Evolutionary conservation across 2,329 filamentous ascomycete species (phyloP).

Genomic region (Aureobasidium pullulans): DNA sequence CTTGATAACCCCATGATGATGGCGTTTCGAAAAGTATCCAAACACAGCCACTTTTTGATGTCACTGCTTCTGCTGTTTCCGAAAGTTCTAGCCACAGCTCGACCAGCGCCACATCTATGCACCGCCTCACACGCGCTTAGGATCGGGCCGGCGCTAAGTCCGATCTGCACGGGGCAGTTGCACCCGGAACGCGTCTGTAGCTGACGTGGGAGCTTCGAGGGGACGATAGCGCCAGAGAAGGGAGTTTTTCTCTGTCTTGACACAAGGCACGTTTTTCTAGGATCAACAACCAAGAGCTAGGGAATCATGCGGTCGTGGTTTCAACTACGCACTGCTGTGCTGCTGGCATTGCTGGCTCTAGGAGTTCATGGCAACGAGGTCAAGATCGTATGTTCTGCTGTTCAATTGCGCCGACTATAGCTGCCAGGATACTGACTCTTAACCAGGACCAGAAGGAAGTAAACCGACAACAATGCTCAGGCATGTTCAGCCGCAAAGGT

Average conservation of each 20-base stretch:
- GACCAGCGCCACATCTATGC: not conserved
- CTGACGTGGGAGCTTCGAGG: not conserved
- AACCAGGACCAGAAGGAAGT: slow-evolving; percentile 61
- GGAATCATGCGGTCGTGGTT: slow-evolving; percentile 25
- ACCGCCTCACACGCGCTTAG: not conserved
- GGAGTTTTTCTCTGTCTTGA: not conserved
- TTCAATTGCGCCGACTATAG: not conserved
- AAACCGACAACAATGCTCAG: slow-evolving; percentile 75
- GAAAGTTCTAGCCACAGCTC: slow-evolving; percentile 1
- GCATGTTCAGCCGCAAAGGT: slow-evolving; percentile 86
- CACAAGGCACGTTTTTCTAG: not conserved
- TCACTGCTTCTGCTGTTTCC: not conserved
- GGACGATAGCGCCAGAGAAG: not conserved
- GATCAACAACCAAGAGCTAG: not conserved
- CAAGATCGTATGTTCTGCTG: slow-evolving; percentile 23
- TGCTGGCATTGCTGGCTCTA: slow-evolving; percentile 21
- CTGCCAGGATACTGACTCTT: not conserved
- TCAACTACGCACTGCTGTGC: slow-evolving; percentile 22
- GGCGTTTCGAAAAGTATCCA: slow-evolving; percentile 1
- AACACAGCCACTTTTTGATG: slow-evolving; percentile 1
- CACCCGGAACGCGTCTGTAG: slow-evolving; percentile 5
- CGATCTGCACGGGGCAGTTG: not conserved
- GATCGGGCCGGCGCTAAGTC: slow-evolving; percentile 5
- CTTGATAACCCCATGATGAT: slow-evolving; percentile 3
- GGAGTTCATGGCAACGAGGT: slow-evolving; percentile 23